These are phyloP conservation scores for Mortierella antarctica DNA, from an alignment of 192 early-diverging fungal species.

Conservation along the genomic window DNA sequence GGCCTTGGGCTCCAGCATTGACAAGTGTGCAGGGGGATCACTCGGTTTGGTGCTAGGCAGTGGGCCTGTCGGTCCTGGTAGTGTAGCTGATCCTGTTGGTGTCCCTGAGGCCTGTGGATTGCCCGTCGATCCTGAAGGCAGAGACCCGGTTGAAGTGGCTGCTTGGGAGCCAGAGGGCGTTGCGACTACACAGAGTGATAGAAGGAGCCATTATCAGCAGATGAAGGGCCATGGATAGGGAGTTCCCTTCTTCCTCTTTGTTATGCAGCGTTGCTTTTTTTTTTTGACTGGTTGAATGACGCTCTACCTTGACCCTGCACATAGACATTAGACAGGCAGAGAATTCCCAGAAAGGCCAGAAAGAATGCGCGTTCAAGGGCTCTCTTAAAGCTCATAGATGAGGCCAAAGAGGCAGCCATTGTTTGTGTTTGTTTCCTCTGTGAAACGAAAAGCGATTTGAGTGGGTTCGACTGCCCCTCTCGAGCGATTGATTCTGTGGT, in stretches of 20 bases:
- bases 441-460: no score
- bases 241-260: not conserved
- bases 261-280: no score
- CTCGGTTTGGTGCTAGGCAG: not conserved
- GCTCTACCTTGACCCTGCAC: slow-evolving; percentile 46
- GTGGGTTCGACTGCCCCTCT: no score
- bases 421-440: not conserved
- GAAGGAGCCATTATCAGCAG: not conserved
- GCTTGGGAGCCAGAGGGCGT: not conserved
- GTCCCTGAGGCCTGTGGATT: slow-evolving; percentile 3
- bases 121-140: not conserved
- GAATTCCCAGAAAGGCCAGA: slow-evolving; percentile 25
- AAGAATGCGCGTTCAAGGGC: slow-evolving; percentile 9
- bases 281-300: no score
- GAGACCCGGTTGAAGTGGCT: not conserved
- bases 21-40: slow-evolving; percentile 20
- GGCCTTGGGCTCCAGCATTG: slow-evolving; percentile 27
- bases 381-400: not conserved
- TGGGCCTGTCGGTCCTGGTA: not conserved
- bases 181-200: not conserved
- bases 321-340: slow-evolving; percentile 33
- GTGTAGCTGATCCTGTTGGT: slow-evolving; percentile 7
- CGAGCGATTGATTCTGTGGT: no score
- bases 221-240: not conserved
- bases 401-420: not conserved